Evolutionary conservation across 495 filamentous ascomycete species (phyloP).

Genomic region (Acidomyces sp.): DNA sequence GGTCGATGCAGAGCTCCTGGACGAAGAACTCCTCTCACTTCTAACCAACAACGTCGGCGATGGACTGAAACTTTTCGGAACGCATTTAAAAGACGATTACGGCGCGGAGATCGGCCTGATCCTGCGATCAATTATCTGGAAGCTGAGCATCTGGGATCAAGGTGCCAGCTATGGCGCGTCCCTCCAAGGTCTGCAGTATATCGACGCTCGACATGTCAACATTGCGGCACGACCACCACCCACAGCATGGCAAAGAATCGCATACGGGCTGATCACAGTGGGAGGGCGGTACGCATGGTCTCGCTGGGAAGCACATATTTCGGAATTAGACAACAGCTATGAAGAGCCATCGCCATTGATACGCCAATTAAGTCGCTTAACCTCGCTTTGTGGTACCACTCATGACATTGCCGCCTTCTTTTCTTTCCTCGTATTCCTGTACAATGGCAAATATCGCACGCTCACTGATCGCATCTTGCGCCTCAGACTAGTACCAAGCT

Average conservation of each 20-base stretch:
- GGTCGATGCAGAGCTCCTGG: constrained; percentile 88
- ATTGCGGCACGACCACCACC: constrained; percentile 48
- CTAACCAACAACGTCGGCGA: constrained; percentile 80
- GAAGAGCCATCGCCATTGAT: constrained; percentile 43
- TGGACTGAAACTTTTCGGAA: constrained; percentile 74
- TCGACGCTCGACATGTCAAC: constrained; percentile 54
- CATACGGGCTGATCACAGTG: constrained; percentile 77
- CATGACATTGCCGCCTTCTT: constrained; percentile 68
- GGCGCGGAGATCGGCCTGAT: constrained; percentile 68
- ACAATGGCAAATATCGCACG: constrained; percentile 83
- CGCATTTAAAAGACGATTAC: constrained; percentile 66
- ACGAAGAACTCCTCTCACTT: constrained; percentile 81
- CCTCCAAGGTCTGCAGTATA: constrained; percentile 79
- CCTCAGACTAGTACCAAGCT: constrained; percentile 72
- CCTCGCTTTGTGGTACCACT: constrained; percentile 50
- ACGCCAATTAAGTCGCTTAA: constrained; percentile 50
- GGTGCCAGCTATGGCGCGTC: constrained; percentile 88
- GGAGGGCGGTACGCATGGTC: constrained; percentile 78
- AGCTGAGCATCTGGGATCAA: constrained; percentile 92
- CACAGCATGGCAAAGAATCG: constrained; percentile 62
- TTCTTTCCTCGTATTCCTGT: constrained; percentile 80
- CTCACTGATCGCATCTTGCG: constrained; percentile 74
- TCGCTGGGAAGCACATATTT: constrained; percentile 78
- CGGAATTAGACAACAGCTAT: constrained; percentile 59
- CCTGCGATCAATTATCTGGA: constrained; percentile 74